Percentiles rank a stretch among this genome's conserved stretches.
Evolutionary conservation across 805 yeast genomes (phyloP).

Genomic region (Ogataea polymorpha): DNA sequence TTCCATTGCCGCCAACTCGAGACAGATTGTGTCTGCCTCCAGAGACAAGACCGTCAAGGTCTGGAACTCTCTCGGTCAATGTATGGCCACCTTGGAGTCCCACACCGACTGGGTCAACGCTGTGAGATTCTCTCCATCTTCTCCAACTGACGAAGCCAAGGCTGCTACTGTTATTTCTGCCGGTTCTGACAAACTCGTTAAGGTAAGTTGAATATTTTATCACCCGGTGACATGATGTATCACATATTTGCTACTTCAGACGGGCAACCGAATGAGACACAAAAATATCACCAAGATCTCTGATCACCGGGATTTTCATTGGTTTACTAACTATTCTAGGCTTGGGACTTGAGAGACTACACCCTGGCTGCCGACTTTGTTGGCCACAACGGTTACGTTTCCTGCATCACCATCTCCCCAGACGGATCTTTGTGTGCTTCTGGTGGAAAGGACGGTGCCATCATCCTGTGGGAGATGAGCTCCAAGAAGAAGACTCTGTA

Average conservation of each 20-base stretch:
- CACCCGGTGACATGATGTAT: conserved; percentile 59
- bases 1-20: conserved; percentile 92
- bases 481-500: conserved; percentile 72
- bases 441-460: conserved; percentile 99
- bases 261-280: conserved; percentile 90
- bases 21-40: conserved; percentile 98
- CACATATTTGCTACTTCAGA: conserved; percentile 99
- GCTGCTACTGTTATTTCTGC: conserved; percentile 85
- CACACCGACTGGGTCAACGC: conserved; percentile 99
- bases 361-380: conserved; percentile 90
- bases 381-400: conserved; percentile 99
- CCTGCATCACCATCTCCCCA: conserved; percentile 96
- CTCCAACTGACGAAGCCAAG: conserved; percentile 34
- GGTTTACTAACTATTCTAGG: conserved; percentile 45
- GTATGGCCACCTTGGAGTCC: conserved; percentile 89
- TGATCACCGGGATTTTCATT: conserved; percentile 45
- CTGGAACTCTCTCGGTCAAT: conserved; percentile 98
- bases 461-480: conserved; percentile 97
- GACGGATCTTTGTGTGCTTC: conserved; percentile 99
- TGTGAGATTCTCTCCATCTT: conserved; percentile 89
- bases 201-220: conserved; percentile 67
- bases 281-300: conserved; percentile 97
- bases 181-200: conserved; percentile 97
- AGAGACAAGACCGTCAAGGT: conserved; percentile 98
- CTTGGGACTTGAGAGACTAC: conserved; percentile 83